A percentile compares a stretch with the other conserved stretches of the same genome.
Evolutionary conservation across 345 rosid genomes (phyloP).

Genomic region (Eucalyptus curtisii): DNA sequence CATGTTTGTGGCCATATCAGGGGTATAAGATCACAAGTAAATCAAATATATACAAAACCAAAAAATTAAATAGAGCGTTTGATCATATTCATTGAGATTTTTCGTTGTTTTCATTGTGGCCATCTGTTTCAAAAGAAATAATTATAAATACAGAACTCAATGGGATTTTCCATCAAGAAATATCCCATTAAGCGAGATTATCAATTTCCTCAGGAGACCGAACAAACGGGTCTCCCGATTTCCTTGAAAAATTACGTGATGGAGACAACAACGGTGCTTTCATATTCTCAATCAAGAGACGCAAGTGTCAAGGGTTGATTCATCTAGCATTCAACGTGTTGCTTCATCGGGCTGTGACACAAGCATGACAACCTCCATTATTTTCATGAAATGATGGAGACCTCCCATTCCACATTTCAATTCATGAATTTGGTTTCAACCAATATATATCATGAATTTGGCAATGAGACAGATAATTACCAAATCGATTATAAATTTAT

Average conservation of each 20-base stretch:
- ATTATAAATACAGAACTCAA: background rate
- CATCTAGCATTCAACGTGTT: too few relatives aligned
- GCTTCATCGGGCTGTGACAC: too few relatives aligned
- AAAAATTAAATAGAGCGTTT: background rate
- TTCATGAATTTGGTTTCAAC: background rate
- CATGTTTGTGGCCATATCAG: background rate
- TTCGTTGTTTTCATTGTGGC: background rate
- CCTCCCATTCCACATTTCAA: background rate
- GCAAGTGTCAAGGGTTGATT: background rate
- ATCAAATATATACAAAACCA: background rate
- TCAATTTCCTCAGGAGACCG: background rate
- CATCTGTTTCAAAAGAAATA: background rate
- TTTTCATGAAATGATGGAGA: background rate
- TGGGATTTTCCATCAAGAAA: background rate
- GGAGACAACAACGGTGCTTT: background rate
- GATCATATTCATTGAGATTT: background rate
- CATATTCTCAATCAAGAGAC: background rate
- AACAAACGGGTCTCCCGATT: background rate
- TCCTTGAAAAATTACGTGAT: background rate
- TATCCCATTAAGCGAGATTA: background rate
- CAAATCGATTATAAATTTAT: background rate
- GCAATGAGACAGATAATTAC: accelerated
- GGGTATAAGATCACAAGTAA: background rate
- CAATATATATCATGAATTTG: background rate
- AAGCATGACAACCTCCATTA: background rate